Evolutionary conservation across 202 grass and related monocot species (phyloP).

Genomic region (Zoysia matrella): DNA sequence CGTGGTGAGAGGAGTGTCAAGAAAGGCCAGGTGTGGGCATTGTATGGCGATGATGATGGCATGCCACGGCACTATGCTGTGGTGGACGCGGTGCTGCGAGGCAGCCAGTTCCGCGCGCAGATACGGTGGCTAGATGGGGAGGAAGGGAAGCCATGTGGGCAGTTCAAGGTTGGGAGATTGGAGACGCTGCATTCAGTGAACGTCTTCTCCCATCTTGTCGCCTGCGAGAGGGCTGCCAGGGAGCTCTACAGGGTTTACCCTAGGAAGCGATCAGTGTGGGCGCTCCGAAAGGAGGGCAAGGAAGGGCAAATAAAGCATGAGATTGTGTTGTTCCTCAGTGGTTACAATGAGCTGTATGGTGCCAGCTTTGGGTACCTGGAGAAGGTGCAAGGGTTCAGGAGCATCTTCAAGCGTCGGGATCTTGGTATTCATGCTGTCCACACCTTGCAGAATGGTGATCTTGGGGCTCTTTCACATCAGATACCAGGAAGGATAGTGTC

Average conservation of each 20-base stretch:
- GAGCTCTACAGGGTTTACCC: slow-evolving; percentile 78
- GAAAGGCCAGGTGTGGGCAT: slow-evolving; percentile 90
- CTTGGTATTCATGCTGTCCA: slow-evolving; percentile 61
- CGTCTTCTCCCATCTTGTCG: slow-evolving; percentile 74
- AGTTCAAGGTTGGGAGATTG: slow-evolving; percentile 72
- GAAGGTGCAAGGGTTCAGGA: slow-evolving; percentile 79
- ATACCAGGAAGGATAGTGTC: slow-evolving; percentile 65
- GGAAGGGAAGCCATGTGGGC: slow-evolving; percentile 63
- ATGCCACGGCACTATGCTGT: slow-evolving; percentile 80
- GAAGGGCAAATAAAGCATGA: slow-evolving; percentile 52
- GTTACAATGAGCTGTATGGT: slow-evolving; percentile 59
- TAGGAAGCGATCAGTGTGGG: slow-evolving; percentile 83
- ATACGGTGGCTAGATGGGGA: slow-evolving; percentile 73
- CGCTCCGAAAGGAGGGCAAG: slow-evolving; percentile 38
- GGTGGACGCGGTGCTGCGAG: slow-evolving; percentile 55
- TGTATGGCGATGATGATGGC: slow-evolving; percentile 87
- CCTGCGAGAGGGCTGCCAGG: slow-evolving; percentile 59
- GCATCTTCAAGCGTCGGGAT: slow-evolving; percentile 70
- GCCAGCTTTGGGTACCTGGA: slow-evolving; percentile 83
- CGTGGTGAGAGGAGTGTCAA: slow-evolving; percentile 71
- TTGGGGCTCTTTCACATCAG: slow-evolving; percentile 72
- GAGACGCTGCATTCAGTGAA: slow-evolving; percentile 72
- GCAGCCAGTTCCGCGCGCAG: slow-evolving; percentile 47
- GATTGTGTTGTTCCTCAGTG: slow-evolving; percentile 77
- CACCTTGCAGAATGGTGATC: slow-evolving; percentile 51